A percentile compares a stretch with the other conserved stretches of the same genome.
These are phyloP conservation scores for Neurospora sublineolata DNA, from an alignment of 495 filamentous ascomycete species.

Conservation along the genomic window DNA sequence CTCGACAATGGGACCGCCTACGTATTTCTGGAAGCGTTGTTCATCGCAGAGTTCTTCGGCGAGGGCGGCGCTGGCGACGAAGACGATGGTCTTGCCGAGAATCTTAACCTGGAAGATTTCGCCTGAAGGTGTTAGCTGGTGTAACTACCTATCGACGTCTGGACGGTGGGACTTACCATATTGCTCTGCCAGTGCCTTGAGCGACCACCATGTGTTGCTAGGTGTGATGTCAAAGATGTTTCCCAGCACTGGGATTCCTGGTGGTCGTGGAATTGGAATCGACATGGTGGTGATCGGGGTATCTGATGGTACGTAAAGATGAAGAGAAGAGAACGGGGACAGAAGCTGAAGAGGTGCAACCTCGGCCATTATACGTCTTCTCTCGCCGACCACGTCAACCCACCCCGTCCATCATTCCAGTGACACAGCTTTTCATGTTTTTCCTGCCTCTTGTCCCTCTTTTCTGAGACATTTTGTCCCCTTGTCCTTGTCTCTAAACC, in stretches of 20 bases:
- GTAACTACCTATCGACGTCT: neutral
- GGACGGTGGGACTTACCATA: constrained; percentile 37
- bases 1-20: constrained; percentile 43
- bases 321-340: neutral
- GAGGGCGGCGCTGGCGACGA: constrained; percentile 42
- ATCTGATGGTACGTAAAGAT: neutral
- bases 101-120: constrained; percentile 60
- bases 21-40: constrained; percentile 51
- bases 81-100: constrained; percentile 29
- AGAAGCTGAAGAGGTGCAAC: neutral
- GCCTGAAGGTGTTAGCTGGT: constrained; percentile 25
- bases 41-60: constrained; percentile 59
- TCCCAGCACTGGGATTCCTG: constrained; percentile 54
- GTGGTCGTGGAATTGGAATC: constrained; percentile 50
- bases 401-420: neutral
- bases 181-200: constrained; percentile 51
- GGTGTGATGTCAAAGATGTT: constrained; percentile 55
- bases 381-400: neutral
- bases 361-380: neutral
- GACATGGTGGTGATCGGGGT: constrained; percentile 18
- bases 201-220: constrained; percentile 49
- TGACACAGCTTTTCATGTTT: neutral
- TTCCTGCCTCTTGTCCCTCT: neutral
- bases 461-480: neutral
- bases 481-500: neutral